Percentiles rank a stretch among this genome's conserved stretches.
These are phyloP conservation scores for Cryptosporidium sp. DNA, from an alignment of 169 alveolate species.

Conservation along the genomic window DNA sequence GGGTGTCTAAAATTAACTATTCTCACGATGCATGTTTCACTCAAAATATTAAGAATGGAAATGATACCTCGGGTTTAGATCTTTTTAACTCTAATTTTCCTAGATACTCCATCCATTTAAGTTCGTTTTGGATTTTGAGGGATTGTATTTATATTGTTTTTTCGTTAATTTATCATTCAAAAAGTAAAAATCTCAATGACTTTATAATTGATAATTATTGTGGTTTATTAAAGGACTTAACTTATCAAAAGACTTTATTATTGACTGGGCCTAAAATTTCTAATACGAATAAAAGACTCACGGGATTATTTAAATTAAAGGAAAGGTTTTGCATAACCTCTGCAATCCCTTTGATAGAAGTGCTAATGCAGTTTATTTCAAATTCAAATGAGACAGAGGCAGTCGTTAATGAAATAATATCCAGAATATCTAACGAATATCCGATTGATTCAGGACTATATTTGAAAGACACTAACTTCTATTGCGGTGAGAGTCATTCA, in stretches of 20 bases:
- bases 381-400: slow-evolving; percentile 21
- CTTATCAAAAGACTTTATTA: slow-evolving; percentile 39
- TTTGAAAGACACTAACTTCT: background rate
- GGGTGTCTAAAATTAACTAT: slow-evolving; percentile 16
- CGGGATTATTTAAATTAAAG: background rate
- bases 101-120: slow-evolving; percentile 42
- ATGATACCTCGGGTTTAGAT: background rate
- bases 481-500: background rate
- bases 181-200: slow-evolving; percentile 2
- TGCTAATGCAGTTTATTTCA: slow-evolving; percentile 35
- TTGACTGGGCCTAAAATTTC: slow-evolving; percentile 45
- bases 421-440: slow-evolving; percentile 33
- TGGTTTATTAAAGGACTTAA: slow-evolving; percentile 45
- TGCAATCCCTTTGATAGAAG: slow-evolving; percentile 44
- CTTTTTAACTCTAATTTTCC: background rate
- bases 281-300: background rate
- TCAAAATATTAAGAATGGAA: background rate
- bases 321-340: slow-evolving; percentile 64
- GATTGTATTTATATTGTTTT: slow-evolving; percentile 49
- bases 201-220: slow-evolving; percentile 31
- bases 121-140: slow-evolving; percentile 57
- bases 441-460: background rate
- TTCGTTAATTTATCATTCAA: slow-evolving; percentile 21
- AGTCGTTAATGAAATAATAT: background rate
- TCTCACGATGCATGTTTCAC: background rate